phyloP scores from a whole-genome alignment of 176 grass and related monocot species.

The Juncus effusus region DNA sequence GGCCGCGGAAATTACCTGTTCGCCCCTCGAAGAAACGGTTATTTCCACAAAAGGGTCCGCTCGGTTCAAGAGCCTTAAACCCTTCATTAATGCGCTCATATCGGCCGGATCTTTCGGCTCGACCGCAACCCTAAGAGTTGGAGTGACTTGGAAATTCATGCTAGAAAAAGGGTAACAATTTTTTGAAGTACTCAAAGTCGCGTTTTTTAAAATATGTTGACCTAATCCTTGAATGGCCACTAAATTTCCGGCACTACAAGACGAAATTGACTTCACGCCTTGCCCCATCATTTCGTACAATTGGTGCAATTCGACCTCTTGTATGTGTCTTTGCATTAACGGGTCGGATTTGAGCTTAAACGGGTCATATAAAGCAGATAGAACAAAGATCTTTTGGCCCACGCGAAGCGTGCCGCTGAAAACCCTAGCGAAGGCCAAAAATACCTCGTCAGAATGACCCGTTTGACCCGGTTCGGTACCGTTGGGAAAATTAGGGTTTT shows the following conservation, averaged over 20 bases:
- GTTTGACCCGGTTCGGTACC: slow-evolving; percentile 15
- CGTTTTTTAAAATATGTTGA: slow-evolving; percentile 81
- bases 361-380: slow-evolving; percentile 78
- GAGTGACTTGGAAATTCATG: slow-evolving; percentile 90
- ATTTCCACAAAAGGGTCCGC: slow-evolving; percentile 91
- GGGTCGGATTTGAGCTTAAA: slow-evolving; percentile 41
- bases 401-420: slow-evolving; percentile 66
- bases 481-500: slow-evolving; percentile 40
- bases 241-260: slow-evolving; percentile 64
- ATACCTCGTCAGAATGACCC: slow-evolving; percentile 61
- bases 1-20: slow-evolving; percentile 77
- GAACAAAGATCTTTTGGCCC: slow-evolving; percentile 76
- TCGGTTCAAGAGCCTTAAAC: slow-evolving; percentile 74
- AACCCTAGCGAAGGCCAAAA: slow-evolving; percentile 87
- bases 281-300: slow-evolving; percentile 90
- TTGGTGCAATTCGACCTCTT: slow-evolving; percentile 68
- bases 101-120: slow-evolving; percentile 74
- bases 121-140: slow-evolving; percentile 83
- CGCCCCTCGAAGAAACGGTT: slow-evolving; percentile 64
- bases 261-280: slow-evolving; percentile 47
- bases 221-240: slow-evolving; percentile 80
- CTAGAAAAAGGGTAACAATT: slow-evolving; percentile 84
- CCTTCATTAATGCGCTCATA: slow-evolving; percentile 54
- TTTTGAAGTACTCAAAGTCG: slow-evolving; percentile 68
- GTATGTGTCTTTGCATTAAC: slow-evolving; percentile 55